Percentiles rank a stretch among this genome's conserved stretches.
These are phyloP conservation scores for Nakazawaea wickerhamii DNA, from an alignment of 805 yeast genomes.

Conservation along the genomic window DNA sequence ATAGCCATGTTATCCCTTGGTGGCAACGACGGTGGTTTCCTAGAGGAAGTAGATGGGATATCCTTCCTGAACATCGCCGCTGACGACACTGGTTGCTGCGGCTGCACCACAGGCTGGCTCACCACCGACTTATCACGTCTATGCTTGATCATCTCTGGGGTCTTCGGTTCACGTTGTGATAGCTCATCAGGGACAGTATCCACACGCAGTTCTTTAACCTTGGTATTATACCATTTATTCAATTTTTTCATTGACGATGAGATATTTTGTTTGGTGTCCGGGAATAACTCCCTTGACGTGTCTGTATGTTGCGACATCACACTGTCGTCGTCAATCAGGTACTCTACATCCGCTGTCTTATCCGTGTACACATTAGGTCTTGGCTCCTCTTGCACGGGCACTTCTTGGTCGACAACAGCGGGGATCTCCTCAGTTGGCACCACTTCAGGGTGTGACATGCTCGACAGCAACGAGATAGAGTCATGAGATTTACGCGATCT, in stretches of 20 bases:
- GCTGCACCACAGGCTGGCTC: neutral
- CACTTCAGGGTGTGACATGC: neutral
- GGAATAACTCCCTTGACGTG: conserved; percentile 13
- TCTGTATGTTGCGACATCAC: conserved; percentile 24
- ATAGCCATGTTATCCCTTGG: conserved; percentile 7
- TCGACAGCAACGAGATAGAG: neutral
- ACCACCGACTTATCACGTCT: conserved; percentile 4
- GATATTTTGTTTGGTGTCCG: conserved; percentile 28
- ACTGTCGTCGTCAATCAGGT: conserved; percentile 2
- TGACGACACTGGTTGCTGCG: conserved; percentile 4
- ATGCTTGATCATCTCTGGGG: conserved; percentile 65
- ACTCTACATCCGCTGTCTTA: neutral
- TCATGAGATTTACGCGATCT: neutral
- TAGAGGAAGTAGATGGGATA: neutral
- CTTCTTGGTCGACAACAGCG: neutral
- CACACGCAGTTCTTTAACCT: conserved; percentile 23
- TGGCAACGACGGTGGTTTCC: conserved; percentile 14
- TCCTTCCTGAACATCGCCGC: conserved; percentile 15
- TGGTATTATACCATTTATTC: conserved; percentile 64
- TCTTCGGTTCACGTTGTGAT: conserved; percentile 21
- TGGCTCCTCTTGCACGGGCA: neutral
- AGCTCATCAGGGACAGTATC: conserved; percentile 11
- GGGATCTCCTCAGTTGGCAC: conserved; percentile 1
- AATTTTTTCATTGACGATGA: conserved; percentile 49
- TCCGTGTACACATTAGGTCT: neutral